Evolutionary conservation across 2,329 filamentous ascomycete genomes (phyloP).

Genomic region (Cercospora sp.): DNA sequence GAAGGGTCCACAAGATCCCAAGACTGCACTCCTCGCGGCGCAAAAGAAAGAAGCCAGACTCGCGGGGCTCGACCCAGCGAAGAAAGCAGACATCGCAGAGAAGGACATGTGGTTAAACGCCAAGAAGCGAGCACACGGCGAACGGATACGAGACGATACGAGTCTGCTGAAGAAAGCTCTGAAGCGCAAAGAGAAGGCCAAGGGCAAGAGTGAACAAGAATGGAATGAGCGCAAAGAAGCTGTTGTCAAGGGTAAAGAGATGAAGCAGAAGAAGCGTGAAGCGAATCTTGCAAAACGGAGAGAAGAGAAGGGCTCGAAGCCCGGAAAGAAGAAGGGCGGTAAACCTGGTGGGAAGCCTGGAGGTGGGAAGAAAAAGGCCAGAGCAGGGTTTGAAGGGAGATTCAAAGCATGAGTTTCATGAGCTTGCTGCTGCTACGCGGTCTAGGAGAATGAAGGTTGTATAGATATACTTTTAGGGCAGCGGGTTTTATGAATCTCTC

Average conservation of each 20-base stretch:
- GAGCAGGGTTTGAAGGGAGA: constrained; percentile 64
- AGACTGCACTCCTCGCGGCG: constrained; percentile 79
- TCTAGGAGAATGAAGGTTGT: background rate
- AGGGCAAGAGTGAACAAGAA: constrained; percentile 88
- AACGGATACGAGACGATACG: constrained; percentile 84
- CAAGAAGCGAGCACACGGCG: constrained; percentile 82
- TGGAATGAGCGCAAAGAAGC: constrained; percentile 58
- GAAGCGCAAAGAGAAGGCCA: constrained; percentile 85
- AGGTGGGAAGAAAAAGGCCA: constrained; percentile 60
- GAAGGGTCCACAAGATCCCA: constrained; percentile 80
- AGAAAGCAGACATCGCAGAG: constrained; percentile 82
- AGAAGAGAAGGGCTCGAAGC: constrained; percentile 71
- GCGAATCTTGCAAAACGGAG: constrained; percentile 67
- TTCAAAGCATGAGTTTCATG: constrained; percentile 52
- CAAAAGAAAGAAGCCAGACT: constrained; percentile 85
- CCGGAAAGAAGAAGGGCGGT: constrained; percentile 64
- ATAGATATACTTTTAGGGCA: constrained; percentile 7
- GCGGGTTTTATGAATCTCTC: constrained; percentile 2
- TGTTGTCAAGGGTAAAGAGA: constrained; percentile 50
- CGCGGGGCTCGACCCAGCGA: constrained; percentile 70
- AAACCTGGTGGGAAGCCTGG: constrained; percentile 49
- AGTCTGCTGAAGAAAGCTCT: constrained; percentile 87
- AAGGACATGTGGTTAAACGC: constrained; percentile 95
- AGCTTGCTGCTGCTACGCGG: background rate
- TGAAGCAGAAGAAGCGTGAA: constrained; percentile 53